These are phyloP conservation scores for Psilocybe cubensis DNA, from an alignment of 768 basidiomycete genomes.

Conservation along the genomic window DNA sequence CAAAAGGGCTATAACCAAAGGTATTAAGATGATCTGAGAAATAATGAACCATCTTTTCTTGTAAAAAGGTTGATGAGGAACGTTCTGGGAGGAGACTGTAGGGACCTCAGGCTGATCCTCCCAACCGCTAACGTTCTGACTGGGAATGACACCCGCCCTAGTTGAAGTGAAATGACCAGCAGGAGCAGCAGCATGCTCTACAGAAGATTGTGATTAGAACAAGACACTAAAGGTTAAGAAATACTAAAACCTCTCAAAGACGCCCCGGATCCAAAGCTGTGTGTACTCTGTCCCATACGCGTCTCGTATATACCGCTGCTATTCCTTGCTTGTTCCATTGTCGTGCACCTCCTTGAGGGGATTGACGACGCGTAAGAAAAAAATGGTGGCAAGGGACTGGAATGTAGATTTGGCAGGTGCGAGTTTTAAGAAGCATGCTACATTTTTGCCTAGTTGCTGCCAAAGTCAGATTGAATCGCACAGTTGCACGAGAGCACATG, in stretches of 20 bases:
- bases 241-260: constrained; percentile 38
- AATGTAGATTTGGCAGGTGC: constrained; percentile 1
- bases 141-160: constrained; percentile 7
- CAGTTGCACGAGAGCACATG: constrained; percentile 11
- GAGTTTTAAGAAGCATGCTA: constrained; percentile 17
- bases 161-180: constrained; percentile 28
- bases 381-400: constrained; percentile 6
- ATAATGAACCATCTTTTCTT: constrained; percentile 70
- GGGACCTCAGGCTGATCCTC: constrained; percentile 18
- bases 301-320: constrained; percentile 39
- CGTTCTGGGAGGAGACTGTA: constrained; percentile 18
- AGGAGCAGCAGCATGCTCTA: constrained; percentile 37
- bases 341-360: constrained; percentile 18
- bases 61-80: constrained; percentile 49
- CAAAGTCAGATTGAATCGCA: constrained; percentile 27
- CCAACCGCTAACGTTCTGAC: constrained; percentile 22
- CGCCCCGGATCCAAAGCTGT: constrained; percentile 33
- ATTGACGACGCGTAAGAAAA: constrained; percentile 11
- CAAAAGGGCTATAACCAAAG: constrained; percentile 61
- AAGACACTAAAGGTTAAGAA: background rate
- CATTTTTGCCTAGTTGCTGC: constrained; percentile 4
- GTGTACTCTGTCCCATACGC: constrained; percentile 28
- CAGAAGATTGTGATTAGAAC: constrained; percentile 2
- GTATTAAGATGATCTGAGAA: constrained; percentile 48
- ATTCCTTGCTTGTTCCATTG: constrained; percentile 41